phyloP scores from a whole-genome alignment of 2,329 filamentous ascomycete species.

The Penicillium glabrum region DNA sequence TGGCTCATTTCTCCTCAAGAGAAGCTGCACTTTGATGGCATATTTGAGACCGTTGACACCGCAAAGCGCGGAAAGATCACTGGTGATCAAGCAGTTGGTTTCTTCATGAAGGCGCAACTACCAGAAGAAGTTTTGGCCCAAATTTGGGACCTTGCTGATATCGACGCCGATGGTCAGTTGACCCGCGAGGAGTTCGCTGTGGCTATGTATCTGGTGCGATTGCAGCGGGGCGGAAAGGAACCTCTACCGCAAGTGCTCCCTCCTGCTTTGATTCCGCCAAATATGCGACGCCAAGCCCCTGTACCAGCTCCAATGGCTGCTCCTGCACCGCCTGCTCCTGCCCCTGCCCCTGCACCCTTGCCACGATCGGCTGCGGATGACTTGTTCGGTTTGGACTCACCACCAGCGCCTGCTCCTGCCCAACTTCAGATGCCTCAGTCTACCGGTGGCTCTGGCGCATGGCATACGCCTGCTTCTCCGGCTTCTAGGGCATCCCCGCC shows the following conservation, averaged over 20 bases:
- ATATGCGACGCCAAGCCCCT: conserved; percentile 63
- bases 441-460: conserved; percentile 70
- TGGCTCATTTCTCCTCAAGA: conserved; percentile 84
- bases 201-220: conserved; percentile 93
- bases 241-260: conserved; percentile 76
- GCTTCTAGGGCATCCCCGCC: conserved; percentile 41
- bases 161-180: conserved; percentile 83
- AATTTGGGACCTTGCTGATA: conserved; percentile 96
- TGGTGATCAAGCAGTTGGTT: conserved; percentile 90
- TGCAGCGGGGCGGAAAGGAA: conserved; percentile 74
- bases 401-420: conserved; percentile 47
- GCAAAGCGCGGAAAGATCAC: conserved; percentile 78
- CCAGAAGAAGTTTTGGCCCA: conserved; percentile 86
- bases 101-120: conserved; percentile 89
- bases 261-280: conserved; percentile 79
- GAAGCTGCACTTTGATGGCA: conserved; percentile 82
- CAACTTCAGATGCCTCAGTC: conserved; percentile 63
- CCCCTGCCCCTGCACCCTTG: conserved; percentile 36
- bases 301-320: conserved; percentile 43
- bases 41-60: conserved; percentile 83
- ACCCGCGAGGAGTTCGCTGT: conserved; percentile 92
- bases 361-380: conserved; percentile 85
- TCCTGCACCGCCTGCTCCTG: conserved; percentile 39
- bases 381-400: conserved; percentile 84
- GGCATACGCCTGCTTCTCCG: conserved; percentile 55